phyloP scores from a whole-genome alignment of 768 basidiomycete species.

The Rhizopogon sp. region DNA sequence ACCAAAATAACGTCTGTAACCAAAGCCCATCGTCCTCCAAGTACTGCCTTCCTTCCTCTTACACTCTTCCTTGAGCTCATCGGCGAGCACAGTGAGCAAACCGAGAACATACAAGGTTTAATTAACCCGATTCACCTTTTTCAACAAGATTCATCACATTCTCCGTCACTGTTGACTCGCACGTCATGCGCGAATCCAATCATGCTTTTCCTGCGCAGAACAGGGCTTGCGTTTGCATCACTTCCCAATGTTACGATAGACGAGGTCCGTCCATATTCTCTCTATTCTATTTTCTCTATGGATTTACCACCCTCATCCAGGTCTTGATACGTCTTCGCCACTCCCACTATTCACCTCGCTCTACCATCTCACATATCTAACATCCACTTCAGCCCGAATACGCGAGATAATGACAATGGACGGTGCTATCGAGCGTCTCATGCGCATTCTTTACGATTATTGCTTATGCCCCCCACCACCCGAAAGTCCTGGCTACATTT shows the following conservation, averaged over 20 bases:
- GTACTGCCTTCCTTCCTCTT: constrained; percentile 7
- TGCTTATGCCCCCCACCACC: constrained; percentile 80
- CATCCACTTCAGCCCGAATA: constrained; percentile 94
- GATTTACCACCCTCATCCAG: constrained; percentile 21
- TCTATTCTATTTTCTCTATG: neutral
- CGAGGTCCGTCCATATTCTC: constrained; percentile 57
- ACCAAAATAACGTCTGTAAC: constrained; percentile 21
- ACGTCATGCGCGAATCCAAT: constrained; percentile 87
- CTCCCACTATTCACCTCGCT: constrained; percentile 88
- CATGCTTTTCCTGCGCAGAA: constrained; percentile 94
- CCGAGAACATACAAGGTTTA: constrained; percentile 3
- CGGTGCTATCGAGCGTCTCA: constrained; percentile 93
- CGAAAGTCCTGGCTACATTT: constrained; percentile 70
- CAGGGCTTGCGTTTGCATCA: constrained; percentile 91
- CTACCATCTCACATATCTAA: constrained; percentile 93
- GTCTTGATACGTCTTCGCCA: constrained; percentile 50
- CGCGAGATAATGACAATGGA: constrained; percentile 98
- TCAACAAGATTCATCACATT: constrained; percentile 4
- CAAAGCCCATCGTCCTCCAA: constrained; percentile 12
- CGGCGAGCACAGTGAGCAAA: neutral
- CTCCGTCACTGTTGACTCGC: constrained; percentile 13
- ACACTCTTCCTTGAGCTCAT: constrained; percentile 3
- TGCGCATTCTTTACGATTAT: constrained; percentile 86
- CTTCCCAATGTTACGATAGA: constrained; percentile 91
- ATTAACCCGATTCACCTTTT: constrained; percentile 3